Evolutionary conservation across 305 asterid species (phyloP).

Genomic region (Fraxinus angustifolia): DNA sequence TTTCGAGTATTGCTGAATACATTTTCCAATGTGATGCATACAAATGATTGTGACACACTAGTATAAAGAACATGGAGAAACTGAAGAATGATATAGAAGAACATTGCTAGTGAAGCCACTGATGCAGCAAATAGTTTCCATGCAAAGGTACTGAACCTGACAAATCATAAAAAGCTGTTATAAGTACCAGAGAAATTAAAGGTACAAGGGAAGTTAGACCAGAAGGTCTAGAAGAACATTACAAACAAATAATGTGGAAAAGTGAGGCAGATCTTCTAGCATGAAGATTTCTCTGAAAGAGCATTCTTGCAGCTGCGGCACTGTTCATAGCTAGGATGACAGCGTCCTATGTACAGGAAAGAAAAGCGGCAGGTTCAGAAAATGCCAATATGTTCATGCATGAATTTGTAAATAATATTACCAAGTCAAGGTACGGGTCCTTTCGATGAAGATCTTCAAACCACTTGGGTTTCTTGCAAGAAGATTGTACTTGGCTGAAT

Average conservation of each 20-base stretch:
- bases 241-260: conserved; percentile 44
- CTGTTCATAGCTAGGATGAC: conserved; percentile 75
- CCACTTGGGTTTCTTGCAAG: conserved; percentile 81
- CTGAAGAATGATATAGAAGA: conserved; percentile 61
- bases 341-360: conserved; percentile 48
- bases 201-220: conserved; percentile 15
- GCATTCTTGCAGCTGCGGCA: conserved; percentile 56
- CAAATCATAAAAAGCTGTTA: conserved; percentile 33
- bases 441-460: conserved; percentile 56
- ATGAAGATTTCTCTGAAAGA: conserved; percentile 38
- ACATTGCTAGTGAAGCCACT: conserved; percentile 66
- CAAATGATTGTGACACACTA: conserved; percentile 35
- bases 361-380: conserved; percentile 20
- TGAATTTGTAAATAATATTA: conserved; percentile 29
- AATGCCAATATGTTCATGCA: conserved; percentile 7
- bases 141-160: conserved; percentile 56
- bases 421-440: conserved; percentile 60
- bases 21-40: conserved; percentile 35
- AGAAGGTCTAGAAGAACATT: conserved; percentile 22
- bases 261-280: conserved; percentile 29
- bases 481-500: conserved; percentile 30
- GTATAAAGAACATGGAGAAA: conserved; percentile 37
- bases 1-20: conserved; percentile 54
- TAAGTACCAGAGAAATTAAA: conserved; percentile 7
- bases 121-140: conserved; percentile 59